A percentile compares a stretch with the other conserved stretches of the same genome.
phyloP scores from a whole-genome alignment of 805 yeast genomes.

The Candida tammaniensis region DNA sequence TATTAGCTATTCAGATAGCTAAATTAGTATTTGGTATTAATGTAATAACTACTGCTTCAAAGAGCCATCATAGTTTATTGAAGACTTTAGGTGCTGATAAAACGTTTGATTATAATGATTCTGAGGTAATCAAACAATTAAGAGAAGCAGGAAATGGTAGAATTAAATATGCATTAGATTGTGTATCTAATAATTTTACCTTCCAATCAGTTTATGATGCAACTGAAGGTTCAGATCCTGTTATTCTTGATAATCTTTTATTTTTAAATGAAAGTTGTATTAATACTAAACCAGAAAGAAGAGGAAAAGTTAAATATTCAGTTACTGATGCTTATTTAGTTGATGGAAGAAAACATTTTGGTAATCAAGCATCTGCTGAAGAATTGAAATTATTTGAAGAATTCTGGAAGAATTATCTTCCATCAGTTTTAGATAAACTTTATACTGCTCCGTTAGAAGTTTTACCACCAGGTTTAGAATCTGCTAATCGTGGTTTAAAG shows the following conservation, averaged over 20 bases:
- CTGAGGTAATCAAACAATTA: conserved; percentile 22
- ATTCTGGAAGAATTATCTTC: conserved; percentile 23
- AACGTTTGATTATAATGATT: conserved; percentile 27
- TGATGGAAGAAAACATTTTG: conserved; percentile 2
- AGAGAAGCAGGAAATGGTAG: conserved; percentile 15
- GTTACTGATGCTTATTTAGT: conserved; percentile 1
- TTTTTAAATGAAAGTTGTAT: not conserved
- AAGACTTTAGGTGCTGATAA: conserved; percentile 28
- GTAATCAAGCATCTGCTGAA: not conserved
- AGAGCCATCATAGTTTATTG: conserved; percentile 22
- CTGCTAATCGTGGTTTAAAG: conserved; percentile 34
- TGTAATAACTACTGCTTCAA: conserved; percentile 28
- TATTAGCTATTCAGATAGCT: conserved; percentile 30
- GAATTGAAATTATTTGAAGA: conserved; percentile 7
- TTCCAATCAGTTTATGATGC: conserved; percentile 27
- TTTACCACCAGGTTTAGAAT: conserved; percentile 23
- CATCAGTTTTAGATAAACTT: conserved; percentile 17
- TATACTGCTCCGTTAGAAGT: conserved; percentile 21
- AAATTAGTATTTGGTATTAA: conserved; percentile 26
- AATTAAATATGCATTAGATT: conserved; percentile 27
- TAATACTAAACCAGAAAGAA: conserved; percentile 1
- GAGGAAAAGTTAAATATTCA: not conserved
- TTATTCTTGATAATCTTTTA: conserved; percentile 19
- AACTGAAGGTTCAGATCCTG: conserved; percentile 19
- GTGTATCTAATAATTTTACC: conserved; percentile 20